Conservation (phyloP, 805 yeast genomes). For the Kazachstania psychrophila region DNA sequence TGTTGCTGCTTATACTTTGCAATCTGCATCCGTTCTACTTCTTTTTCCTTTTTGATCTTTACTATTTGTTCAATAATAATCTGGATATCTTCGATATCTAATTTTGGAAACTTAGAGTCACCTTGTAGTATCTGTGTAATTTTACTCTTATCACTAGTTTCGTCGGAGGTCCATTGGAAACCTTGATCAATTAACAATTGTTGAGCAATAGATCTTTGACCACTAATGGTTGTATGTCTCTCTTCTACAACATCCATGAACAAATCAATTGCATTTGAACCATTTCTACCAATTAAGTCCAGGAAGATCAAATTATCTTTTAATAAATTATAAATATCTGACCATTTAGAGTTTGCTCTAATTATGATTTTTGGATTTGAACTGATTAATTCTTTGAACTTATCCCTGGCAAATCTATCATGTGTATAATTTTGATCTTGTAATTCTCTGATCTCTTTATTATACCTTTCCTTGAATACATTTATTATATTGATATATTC, state of each 20-base stretch:
- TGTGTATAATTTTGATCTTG: slow-evolving; percentile 38
- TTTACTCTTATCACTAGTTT: slow-evolving; percentile 8
- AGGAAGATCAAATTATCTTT: slow-evolving; percentile 50
- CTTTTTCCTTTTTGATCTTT: slow-evolving; percentile 19
- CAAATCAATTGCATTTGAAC: slow-evolving; percentile 68
- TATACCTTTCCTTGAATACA: slow-evolving; percentile 18
- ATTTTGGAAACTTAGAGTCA: slow-evolving; percentile 19
- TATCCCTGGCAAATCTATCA: slow-evolving; percentile 61
- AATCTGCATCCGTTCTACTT: slow-evolving; percentile 14
- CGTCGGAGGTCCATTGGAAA: slow-evolving; percentile 18
- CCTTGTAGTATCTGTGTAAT: slow-evolving; percentile 12
- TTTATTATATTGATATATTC: slow-evolving; percentile 30
- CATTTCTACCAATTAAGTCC: slow-evolving; percentile 60
- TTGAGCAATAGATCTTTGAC: slow-evolving; percentile 51
- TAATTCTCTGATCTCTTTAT: slow-evolving; percentile 13
- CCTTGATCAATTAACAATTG: slow-evolving; percentile 37
- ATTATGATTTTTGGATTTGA: slow-evolving; percentile 19
- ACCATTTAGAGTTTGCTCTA: slow-evolving; percentile 50
- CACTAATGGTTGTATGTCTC: slow-evolving; percentile 44
- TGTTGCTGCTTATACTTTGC: slow-evolving; percentile 13
- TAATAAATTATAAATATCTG: slow-evolving; percentile 41
- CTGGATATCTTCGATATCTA: slow-evolving; percentile 16
- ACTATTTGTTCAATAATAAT: slow-evolving; percentile 19
- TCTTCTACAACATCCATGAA: slow-evolving; percentile 68
- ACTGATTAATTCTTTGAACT: slow-evolving; percentile 40